Evolutionary conservation across 768 basidiomycete genomes (phyloP).

Genomic region (Lentinula raphanica): DNA sequence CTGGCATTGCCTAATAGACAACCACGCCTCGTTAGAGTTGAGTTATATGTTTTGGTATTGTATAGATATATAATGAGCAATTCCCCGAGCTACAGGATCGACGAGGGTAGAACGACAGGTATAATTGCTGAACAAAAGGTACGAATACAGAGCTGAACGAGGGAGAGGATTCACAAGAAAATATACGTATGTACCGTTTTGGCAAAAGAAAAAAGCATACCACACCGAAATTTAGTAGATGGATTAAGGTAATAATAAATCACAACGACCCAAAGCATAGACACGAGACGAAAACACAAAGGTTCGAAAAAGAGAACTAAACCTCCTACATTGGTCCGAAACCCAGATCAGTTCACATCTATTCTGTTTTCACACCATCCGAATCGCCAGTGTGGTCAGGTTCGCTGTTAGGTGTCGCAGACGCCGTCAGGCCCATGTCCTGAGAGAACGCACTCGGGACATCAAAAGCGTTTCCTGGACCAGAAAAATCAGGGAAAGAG

Average conservation of each 20-base stretch:
- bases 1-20: too few species aligned
- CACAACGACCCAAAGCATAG: constrained; percentile 5
- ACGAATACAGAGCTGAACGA: constrained; percentile 21
- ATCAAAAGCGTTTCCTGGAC: constrained; percentile 61
- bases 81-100: constrained; percentile 36
- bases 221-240: constrained; percentile 15
- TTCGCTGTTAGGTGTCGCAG: constrained; percentile 50
- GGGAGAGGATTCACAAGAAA: constrained; percentile 14
- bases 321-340: background rate
- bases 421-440: constrained; percentile 55
- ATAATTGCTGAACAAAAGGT: constrained; percentile 14
- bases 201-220: constrained; percentile 12
- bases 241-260: constrained; percentile 18
- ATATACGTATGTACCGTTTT: constrained; percentile 9
- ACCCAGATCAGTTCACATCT: constrained; percentile 23
- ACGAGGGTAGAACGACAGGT: constrained; percentile 25
- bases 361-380: constrained; percentile 67
- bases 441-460: constrained; percentile 62
- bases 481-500: constrained; percentile 66
- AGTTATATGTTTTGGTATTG: background rate
- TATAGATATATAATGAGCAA: constrained; percentile 19
- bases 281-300: constrained; percentile 11
- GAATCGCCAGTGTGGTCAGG: constrained; percentile 39
- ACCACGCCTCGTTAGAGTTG: too few species aligned
- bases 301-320: background rate